Evolutionary conservation across 108 stramenopile genomes (phyloP).

Genomic region (Nitzschia sp.): DNA sequence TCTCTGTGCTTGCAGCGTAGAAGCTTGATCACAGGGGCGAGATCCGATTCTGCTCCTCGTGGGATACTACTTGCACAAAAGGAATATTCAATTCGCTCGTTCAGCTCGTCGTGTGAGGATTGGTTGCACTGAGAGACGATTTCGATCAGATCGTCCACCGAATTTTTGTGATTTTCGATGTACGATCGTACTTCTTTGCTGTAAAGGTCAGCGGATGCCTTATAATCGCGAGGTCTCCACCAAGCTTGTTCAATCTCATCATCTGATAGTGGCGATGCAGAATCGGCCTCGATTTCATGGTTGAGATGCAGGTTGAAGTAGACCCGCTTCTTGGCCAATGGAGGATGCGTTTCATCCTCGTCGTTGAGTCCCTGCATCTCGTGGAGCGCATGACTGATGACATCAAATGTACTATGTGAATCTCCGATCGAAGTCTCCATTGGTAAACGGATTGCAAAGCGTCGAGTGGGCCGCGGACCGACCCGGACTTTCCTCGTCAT

Average conservation of each 20-base stretch:
- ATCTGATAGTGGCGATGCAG: neutral
- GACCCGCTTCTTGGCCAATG: neutral
- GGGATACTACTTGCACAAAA: neutral
- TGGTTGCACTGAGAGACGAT: slow-evolving; percentile 2
- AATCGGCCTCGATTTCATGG: neutral
- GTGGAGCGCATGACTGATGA: neutral
- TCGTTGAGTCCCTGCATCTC: neutral
- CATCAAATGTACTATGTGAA: neutral
- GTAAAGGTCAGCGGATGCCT: neutral
- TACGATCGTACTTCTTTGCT: neutral
- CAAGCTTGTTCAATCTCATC: neutral
- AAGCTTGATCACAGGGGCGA: neutral
- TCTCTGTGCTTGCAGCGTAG: slow-evolving; percentile 4
- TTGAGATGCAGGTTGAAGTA: neutral
- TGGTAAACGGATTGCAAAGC: neutral
- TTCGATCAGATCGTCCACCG: neutral
- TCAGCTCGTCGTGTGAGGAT: neutral
- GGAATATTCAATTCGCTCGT: neutral
- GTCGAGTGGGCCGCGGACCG: neutral
- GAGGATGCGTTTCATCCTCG: neutral
- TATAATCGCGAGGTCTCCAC: neutral
- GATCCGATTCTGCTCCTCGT: slow-evolving; percentile 8
- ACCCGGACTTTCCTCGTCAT: neutral
- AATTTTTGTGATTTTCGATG: neutral
- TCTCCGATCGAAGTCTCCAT: neutral